These are phyloP conservation scores for Scopulariopsis brevicaulis DNA, from an alignment of 2,329 filamentous ascomycete genomes.

Conservation along the genomic window DNA sequence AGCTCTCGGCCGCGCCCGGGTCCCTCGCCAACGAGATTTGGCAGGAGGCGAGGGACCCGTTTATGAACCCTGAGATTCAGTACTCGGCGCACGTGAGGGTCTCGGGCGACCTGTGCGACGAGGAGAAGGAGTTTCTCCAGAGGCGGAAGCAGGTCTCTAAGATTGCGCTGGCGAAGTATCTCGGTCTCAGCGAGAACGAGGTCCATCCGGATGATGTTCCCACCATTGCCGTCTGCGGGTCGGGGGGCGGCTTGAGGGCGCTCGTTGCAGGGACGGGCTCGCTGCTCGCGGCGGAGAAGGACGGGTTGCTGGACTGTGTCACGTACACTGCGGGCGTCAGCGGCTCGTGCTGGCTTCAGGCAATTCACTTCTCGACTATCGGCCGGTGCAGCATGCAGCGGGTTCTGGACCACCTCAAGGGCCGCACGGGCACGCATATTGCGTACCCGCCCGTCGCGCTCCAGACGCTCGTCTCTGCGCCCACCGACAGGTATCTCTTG, in stretches of 20 bases:
- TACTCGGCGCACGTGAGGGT: constrained; percentile 75
- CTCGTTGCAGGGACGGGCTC: constrained; percentile 83
- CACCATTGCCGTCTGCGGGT: constrained; percentile 86
- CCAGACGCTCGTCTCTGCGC: constrained; percentile 69
- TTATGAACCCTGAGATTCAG: constrained; percentile 75
- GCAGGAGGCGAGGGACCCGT: constrained; percentile 76
- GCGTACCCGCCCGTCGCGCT: constrained; percentile 84
- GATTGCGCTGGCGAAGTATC: constrained; percentile 69
- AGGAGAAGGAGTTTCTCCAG: constrained; percentile 65
- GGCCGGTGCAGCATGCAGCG: constrained; percentile 53
- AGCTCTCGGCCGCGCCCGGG: constrained; percentile 77
- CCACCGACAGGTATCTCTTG: constrained; percentile 86
- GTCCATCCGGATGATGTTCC: constrained; percentile 92
- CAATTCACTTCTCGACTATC: constrained; percentile 75
- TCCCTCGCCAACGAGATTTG: constrained; percentile 90
- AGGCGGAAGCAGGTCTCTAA: constrained; percentile 58
- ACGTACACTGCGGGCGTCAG: constrained; percentile 95
- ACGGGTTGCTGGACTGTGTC: constrained; percentile 83
- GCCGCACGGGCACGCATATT: constrained; percentile 76
- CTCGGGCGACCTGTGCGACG: constrained; percentile 67
- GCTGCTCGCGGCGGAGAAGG: constrained; percentile 70
- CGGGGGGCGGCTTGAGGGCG: constrained; percentile 80
- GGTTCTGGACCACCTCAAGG: constrained; percentile 77
- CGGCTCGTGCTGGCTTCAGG: constrained; percentile 91
- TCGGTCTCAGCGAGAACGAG: constrained; percentile 64